Evolutionary conservation across 441 rosid genomes (phyloP), one percentile per base, ranked within the genome.

Genomic region (Mallotus repandus): DNA sequence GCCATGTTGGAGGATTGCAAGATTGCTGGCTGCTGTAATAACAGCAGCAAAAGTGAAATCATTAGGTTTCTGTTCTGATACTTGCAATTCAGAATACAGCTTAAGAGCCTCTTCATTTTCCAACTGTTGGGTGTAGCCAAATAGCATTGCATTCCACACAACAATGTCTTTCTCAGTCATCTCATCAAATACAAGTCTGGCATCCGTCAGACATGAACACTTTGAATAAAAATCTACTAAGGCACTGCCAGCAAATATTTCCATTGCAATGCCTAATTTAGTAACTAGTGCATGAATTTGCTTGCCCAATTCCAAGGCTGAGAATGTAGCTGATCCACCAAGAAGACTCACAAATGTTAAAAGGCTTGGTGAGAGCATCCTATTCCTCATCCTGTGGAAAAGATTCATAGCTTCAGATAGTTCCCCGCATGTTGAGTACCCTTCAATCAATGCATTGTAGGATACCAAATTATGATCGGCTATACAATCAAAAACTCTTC

Each of bases 281-380:
- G 87, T 80, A 62, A 89, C 72, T 68, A 90, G 83, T 19, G 90
- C 81, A 80, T 87, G 97, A 74, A 92, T 82, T 84, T 89, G 93
- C 82, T 68, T 80, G 85, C 89, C 82, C 53, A 86, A 76, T 72
- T 80, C 86, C 69, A 86, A 72, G 76, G 83, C 45, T 54, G 63
- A 80, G 50, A 86, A 73, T 62, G 87, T 78, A 74, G 88, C 84
- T 3, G 92, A 90, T 77, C 79, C 78, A 35, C 92, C 87, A 45
- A 90, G 86, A 79, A 90, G 89, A 76, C 94, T 90, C 72, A 90
- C 84, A 76, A 89, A 90, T 48, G 96, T 90, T 83, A 90, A 82
- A 7, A 80, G 72, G 73, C 84, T 86, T 38, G 96, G 93, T 32
- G 66, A 77, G 58, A 89, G 48, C 71, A 70, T 76, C 52, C 69